Evolutionary conservation across 2,329 filamentous ascomycete species (phyloP).

Genomic region (Colletotrichum musicola): DNA sequence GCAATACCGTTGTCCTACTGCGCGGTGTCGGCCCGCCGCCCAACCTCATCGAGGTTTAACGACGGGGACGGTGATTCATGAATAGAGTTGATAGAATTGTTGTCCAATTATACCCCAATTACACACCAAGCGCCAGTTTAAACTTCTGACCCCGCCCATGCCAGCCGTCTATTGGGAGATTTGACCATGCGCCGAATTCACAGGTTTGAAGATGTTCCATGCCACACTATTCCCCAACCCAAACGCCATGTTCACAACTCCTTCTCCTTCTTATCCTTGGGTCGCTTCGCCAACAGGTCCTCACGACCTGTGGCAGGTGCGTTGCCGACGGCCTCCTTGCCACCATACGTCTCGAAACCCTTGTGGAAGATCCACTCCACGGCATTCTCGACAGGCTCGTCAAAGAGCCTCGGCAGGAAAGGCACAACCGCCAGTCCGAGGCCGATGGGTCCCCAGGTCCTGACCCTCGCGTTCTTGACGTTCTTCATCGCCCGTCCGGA

Average conservation of each 20-base stretch:
- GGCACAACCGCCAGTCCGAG: constrained; percentile 83
- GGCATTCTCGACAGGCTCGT: constrained; percentile 91
- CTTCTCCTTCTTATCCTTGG: constrained; percentile 44
- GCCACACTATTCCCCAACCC: neutral
- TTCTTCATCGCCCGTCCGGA: constrained; percentile 88
- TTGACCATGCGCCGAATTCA: constrained; percentile 25
- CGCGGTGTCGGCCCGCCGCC: constrained; percentile 86
- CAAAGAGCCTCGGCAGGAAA: constrained; percentile 86
- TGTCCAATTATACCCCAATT: constrained; percentile 36
- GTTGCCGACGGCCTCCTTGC: constrained; percentile 66
- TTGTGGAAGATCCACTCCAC: constrained; percentile 93
- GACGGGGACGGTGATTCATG: constrained; percentile 30
- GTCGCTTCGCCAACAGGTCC: constrained; percentile 54
- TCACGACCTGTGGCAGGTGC: constrained; percentile 67
- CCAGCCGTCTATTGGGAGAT: constrained; percentile 16
- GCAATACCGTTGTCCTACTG: constrained; percentile 90
- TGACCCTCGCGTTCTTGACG: constrained; percentile 78
- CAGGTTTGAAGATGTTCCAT: constrained; percentile 12
- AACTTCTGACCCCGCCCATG: neutral
- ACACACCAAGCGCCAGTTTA: constrained; percentile 18
- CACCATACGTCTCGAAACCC: constrained; percentile 80
- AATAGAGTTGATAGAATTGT: constrained; percentile 27
- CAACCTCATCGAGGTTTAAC: constrained; percentile 72
- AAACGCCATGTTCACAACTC: constrained; percentile 27
- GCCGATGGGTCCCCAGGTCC: constrained; percentile 93